phyloP scores from a whole-genome alignment of 306 rosid genomes.

The Inga laurina region DNA sequence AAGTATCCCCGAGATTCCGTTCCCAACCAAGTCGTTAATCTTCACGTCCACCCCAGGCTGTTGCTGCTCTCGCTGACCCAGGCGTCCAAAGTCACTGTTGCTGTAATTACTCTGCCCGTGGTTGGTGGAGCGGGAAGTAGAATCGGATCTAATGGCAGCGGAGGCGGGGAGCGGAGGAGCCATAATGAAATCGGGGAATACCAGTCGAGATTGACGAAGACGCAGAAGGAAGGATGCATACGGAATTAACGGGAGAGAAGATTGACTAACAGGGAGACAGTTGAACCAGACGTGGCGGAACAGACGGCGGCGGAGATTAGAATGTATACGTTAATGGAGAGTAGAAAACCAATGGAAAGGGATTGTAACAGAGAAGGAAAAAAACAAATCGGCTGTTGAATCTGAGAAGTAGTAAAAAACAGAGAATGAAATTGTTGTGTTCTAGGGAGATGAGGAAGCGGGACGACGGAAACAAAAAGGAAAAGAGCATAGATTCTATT shows the following conservation, averaged over 20 bases:
- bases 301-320: conserved; percentile 23
- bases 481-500: conserved; percentile 17
- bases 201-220: conserved; percentile 75
- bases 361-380: background rate
- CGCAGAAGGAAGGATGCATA: conserved; percentile 93
- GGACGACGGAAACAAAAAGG: conserved; percentile 4
- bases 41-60: conserved; percentile 69
- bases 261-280: background rate
- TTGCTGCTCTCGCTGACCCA: conserved; percentile 59
- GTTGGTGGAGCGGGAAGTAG: conserved; percentile 33
- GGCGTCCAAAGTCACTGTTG: conserved; percentile 48
- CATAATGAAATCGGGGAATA: conserved; percentile 52
- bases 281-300: conserved; percentile 14
- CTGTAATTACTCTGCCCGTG: conserved; percentile 11
- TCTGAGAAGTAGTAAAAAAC: background rate
- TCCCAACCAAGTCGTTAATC: conserved; percentile 91
- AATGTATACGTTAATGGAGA: conserved; percentile 33
- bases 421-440: too few species aligned
- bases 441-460: background rate
- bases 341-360: background rate
- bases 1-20: conserved; percentile 88
- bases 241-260: conserved; percentile 22
- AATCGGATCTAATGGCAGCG: conserved; percentile 64
- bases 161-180: conserved; percentile 43
- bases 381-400: conserved; percentile 48